Percentiles rank a stretch among this genome's conserved stretches.
Conservation (phyloP, 176 grass and related monocot species). For the Rhynchospora tenuis region DNA sequence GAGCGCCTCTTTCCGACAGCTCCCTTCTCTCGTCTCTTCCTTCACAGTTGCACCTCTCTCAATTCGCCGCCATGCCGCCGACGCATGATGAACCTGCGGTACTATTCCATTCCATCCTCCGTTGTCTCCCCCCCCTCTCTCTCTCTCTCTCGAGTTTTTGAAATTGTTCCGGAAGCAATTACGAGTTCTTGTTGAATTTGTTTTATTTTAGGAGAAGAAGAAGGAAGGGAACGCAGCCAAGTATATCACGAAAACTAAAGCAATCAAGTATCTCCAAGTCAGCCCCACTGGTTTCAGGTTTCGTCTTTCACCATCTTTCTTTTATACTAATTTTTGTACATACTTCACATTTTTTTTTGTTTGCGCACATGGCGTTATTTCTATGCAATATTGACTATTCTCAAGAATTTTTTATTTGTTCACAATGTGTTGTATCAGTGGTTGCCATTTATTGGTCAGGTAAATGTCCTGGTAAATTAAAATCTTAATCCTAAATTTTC, state of each 20-base stretch:
- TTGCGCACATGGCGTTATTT: neutral
- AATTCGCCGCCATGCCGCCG: conserved; percentile 53
- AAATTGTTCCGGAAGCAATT: neutral
- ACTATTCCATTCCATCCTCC: neutral
- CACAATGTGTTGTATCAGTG: neutral
- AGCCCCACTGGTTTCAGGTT: conserved; percentile 73
- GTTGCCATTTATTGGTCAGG: neutral
- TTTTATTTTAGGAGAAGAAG: too few species aligned
- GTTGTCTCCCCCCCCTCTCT: neutral
- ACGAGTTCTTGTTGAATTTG: neutral
- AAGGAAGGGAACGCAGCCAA: conserved; percentile 95
- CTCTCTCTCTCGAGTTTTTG: neutral
- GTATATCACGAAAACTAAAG: conserved; percentile 90
- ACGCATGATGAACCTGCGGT: conserved; percentile 86
- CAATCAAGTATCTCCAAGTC: conserved; percentile 74
- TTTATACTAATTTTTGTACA: neutral
- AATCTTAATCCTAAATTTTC: neutral
- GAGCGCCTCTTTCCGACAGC: neutral
- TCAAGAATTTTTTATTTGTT: neutral
- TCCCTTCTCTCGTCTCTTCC: neutral
- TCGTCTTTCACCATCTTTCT: neutral
- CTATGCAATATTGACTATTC: neutral
- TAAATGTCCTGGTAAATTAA: neutral
- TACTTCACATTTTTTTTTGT: neutral
- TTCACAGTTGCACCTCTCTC: conserved; percentile 12